Base-by-base conservation (phyloP, 1,284 basidiomycete genomes). In the Irpex sp. region DNA sequence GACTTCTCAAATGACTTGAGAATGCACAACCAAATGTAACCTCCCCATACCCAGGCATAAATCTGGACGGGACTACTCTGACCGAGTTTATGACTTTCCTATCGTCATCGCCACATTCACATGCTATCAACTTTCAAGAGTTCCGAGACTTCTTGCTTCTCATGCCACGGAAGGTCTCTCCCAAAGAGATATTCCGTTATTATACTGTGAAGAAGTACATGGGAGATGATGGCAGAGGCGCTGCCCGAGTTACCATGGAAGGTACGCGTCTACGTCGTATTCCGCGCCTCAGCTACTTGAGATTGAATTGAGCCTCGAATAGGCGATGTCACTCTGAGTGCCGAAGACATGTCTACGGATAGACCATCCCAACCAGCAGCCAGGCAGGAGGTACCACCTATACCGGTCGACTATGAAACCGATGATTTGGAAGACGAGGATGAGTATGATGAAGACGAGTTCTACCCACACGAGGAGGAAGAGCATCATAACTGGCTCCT, bases 121-220 rank as follows among this genome's bases (percentile, higher is more conserved):
- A 88, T 79, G 84, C 88, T n/a, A 89, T 98, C 79, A 92, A 86
- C 71, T 99, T 97, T 82, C 86, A 87, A 70, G 94, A 98, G 78
- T 98, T 98, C 81, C 87, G 97, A 66, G 94, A 98, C 83, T 97
- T 97, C 81, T 86, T 99, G 67, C 87, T 98, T 67, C 88, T 98
- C 67, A 83, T 98, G 70, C 96, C 97, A 59, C 90, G 96, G 72
- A 92, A 89, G 79, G 91, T 89, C 44, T 97, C 94, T 1, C 87
- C 96, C 9, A 86, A 88, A 67, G 97, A 98, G 83, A 97, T 98
- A 58, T 97, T 95, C 83, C 90, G 86, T 74, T 96, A 91, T 80
- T 98, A 96, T 80, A 90, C 96, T 84, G 89, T 96, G 73, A 89
- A 89, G 78, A 93, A 88, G 75, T 93, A 89, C 77, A 85, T 93